A percentile compares a stretch with the other conserved stretches of the same genome.
Conservation (phyloP, 352 stramenopile species). For the Hyaloperonospora brassicae region DNA sequence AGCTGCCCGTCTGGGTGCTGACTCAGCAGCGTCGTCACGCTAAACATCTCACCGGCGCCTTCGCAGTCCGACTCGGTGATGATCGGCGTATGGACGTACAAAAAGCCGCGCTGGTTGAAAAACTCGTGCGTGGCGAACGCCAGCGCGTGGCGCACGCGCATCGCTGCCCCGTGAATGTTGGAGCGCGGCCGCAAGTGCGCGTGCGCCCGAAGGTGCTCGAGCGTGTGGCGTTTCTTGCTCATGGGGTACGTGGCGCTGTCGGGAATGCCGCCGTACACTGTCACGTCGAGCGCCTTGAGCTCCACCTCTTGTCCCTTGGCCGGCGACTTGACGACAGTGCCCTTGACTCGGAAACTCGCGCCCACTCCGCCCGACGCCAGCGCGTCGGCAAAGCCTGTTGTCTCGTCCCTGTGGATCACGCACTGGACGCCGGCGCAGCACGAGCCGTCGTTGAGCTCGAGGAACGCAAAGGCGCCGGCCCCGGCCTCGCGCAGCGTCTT, state of each 20-base stretch:
- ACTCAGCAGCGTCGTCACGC: constrained; percentile 87
- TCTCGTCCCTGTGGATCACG: constrained; percentile 71
- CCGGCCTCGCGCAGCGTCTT: constrained; percentile 87
- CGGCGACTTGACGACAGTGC: constrained; percentile 79
- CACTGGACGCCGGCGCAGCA: constrained; percentile 84
- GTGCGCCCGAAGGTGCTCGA: constrained; percentile 90
- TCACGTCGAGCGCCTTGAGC: constrained; percentile 82
- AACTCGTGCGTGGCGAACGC: constrained; percentile 89
- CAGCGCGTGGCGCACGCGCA: constrained; percentile 90
- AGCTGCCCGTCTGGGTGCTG: constrained; percentile 71
- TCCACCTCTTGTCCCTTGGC: constrained; percentile 90
- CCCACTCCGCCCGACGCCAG: constrained; percentile 79
- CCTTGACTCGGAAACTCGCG: constrained; percentile 75
- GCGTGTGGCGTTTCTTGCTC: constrained; percentile 89
- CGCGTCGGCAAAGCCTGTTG: constrained; percentile 68
- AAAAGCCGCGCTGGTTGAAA: constrained; percentile 88
- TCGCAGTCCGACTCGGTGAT: constrained; percentile 97
- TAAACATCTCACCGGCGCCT: constrained; percentile 96
- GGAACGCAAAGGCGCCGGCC: constrained; percentile 88
- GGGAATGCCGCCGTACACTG: constrained; percentile 80
- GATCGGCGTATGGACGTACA: constrained; percentile 93
- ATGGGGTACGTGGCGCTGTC: constrained; percentile 88
- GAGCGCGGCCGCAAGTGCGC: constrained; percentile 90
- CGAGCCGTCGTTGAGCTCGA: constrained; percentile 94
- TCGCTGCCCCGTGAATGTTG: constrained; percentile 87